phyloP scores from a whole-genome alignment of 108 stramenopile genomes.

The Skeletonema grethae region DNA sequence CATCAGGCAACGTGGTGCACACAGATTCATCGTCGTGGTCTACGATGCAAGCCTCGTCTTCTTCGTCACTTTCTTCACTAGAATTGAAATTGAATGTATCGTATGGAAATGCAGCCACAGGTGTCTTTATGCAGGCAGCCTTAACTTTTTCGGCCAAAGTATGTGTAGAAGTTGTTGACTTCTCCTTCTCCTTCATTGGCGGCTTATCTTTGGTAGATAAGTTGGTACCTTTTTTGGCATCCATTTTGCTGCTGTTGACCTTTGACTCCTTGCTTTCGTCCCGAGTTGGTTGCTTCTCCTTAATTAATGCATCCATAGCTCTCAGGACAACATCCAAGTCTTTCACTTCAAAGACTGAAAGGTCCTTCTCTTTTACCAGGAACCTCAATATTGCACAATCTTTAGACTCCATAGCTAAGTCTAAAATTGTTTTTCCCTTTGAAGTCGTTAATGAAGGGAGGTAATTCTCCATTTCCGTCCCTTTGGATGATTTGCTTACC shows the following conservation, averaged over 20 bases:
- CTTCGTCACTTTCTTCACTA: conserved; percentile 16
- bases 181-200: background rate
- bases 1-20: conserved; percentile 35
- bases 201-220: background rate
- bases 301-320: conserved; percentile 64
- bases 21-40: conserved; percentile 31
- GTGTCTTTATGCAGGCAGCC: background rate
- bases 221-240: background rate
- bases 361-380: conserved; percentile 65
- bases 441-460: conserved; percentile 65
- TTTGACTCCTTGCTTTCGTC: background rate
- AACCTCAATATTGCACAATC: conserved; percentile 73
- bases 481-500: conserved; percentile 18
- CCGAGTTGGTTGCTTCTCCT: background rate
- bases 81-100: conserved; percentile 1
- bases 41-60: background rate
- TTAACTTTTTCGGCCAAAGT: background rate
- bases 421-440: conserved; percentile 71
- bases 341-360: conserved; percentile 74
- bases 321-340: conserved; percentile 59
- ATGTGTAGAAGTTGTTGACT: background rate
- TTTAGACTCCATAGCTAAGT: conserved; percentile 69
- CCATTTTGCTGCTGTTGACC: background rate
- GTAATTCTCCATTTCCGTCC: conserved; percentile 33
- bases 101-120: background rate